A percentile compares a stretch with the other conserved stretches of the same genome.
Conservation (phyloP, 1,139 yeast species). For the Suhomyces maxii region DNA sequence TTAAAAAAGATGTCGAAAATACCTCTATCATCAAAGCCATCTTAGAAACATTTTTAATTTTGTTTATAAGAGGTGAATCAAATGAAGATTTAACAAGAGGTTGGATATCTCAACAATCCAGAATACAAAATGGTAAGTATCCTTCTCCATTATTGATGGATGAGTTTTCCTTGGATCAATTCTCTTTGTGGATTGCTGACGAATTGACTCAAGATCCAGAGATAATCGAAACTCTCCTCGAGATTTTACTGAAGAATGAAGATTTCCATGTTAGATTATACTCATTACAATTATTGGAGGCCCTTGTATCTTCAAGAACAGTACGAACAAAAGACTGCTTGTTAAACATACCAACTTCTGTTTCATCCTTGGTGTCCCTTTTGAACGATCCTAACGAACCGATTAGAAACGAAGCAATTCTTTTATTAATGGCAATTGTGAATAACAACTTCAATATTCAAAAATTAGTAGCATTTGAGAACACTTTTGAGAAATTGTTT, state of each 20-base stretch:
- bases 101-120: constrained; percentile 75
- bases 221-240: constrained; percentile 57
- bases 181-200: constrained; percentile 93
- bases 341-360: constrained; percentile 72
- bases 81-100: constrained; percentile 58
- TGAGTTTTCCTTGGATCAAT: constrained; percentile 69
- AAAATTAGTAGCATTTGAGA: constrained; percentile 91
- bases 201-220: constrained; percentile 75
- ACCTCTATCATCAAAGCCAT: constrained; percentile 76
- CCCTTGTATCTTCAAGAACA: constrained; percentile 77
- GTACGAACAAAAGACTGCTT: constrained; percentile 72
- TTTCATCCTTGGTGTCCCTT: constrained; percentile 69
- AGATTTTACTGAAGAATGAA: constrained; percentile 47
- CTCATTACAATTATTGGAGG: constrained; percentile 81
- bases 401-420: constrained; percentile 83
- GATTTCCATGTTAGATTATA: constrained; percentile 81
- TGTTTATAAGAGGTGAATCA: constrained; percentile 63
- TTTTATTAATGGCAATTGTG: constrained; percentile 79
- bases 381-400: constrained; percentile 80
- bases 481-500: constrained; percentile 81
- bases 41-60: constrained; percentile 78
- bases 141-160: constrained; percentile 76
- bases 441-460: constrained; percentile 85
- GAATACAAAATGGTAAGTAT: constrained; percentile 76
- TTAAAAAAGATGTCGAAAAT: constrained; percentile 68